A percentile compares a stretch with the other conserved stretches of the same genome.
These are phyloP conservation scores for Pestalotiopsis sp. DNA, from an alignment of 2,329 filamentous ascomycete species.

Conservation along the genomic window DNA sequence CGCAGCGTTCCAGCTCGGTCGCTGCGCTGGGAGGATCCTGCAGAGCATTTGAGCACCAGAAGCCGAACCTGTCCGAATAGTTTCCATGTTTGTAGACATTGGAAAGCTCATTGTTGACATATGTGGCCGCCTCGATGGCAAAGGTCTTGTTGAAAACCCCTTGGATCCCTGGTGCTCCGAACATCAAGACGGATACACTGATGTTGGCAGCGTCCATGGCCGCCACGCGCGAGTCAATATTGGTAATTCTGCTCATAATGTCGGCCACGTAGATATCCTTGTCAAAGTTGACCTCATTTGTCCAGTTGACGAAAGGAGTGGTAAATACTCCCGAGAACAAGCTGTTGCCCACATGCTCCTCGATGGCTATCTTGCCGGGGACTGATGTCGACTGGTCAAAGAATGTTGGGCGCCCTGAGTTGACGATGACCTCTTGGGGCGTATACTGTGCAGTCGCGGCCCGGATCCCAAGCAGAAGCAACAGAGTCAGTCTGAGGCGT, in stretches of 20 bases:
- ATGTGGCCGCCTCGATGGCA: conserved; percentile 35
- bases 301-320: background rate
- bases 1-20: conserved; percentile 52
- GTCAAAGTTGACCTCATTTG: background rate
- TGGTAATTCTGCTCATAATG: background rate
- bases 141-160: conserved; percentile 39
- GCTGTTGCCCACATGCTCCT: conserved; percentile 41
- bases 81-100: conserved; percentile 40
- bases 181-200: conserved; percentile 38
- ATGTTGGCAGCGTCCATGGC: background rate
- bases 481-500: background rate
- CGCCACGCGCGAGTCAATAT: background rate
- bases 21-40: conserved; percentile 53
- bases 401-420: conserved; percentile 2
- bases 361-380: conserved; percentile 62
- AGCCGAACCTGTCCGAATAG: conserved; percentile 10
- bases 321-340: background rate
- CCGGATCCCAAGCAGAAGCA: background rate
- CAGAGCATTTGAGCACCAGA: conserved; percentile 36
- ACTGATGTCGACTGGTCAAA: conserved; percentile 24
- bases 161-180: conserved; percentile 50
- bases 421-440: background rate
- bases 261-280: background rate
- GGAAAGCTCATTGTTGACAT: conserved; percentile 44
- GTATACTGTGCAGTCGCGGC: background rate